Evolutionary conservation across 306 rosid species (phyloP).

Genomic region (Trifolium subterraneum): DNA sequence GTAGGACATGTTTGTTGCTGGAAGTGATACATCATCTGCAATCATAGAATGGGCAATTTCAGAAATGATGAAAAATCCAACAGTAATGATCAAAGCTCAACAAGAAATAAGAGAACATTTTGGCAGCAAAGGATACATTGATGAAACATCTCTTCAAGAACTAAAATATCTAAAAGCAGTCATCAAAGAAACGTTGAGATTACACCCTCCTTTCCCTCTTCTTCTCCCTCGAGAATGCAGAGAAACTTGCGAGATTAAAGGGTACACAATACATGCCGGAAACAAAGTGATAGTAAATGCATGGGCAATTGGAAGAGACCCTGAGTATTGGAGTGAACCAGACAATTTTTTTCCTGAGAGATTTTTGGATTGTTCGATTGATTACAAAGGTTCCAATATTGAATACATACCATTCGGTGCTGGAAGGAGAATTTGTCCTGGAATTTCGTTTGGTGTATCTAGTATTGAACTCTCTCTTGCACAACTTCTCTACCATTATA

Average conservation of each 20-base stretch:
- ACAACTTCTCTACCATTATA: constrained; percentile 1
- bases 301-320: constrained; percentile 43
- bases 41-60: constrained; percentile 48
- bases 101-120: constrained; percentile 39
- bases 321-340: constrained; percentile 38
- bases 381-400: constrained; percentile 28
- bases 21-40: constrained; percentile 47
- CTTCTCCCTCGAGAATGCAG: constrained; percentile 44
- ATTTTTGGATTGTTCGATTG: constrained; percentile 35
- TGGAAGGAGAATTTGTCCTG: constrained; percentile 42
- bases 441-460: constrained; percentile 31
- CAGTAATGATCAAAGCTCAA: constrained; percentile 41
- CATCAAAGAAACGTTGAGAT: constrained; percentile 40
- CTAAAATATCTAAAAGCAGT: constrained; percentile 38
- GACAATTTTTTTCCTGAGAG: constrained; percentile 44
- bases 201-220: constrained; percentile 47
- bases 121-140: background rate
- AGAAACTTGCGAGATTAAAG: constrained; percentile 42
- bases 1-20: constrained; percentile 51
- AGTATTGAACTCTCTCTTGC: constrained; percentile 38
- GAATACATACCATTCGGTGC: constrained; percentile 41
- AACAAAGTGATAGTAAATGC: constrained; percentile 33
- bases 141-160: constrained; percentile 28
- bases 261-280: constrained; percentile 29
- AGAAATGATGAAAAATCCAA: constrained; percentile 46